These are phyloP conservation scores for Priceomyces melissophilus DNA, from an alignment of 805 yeast genomes.

Conservation along the genomic window DNA sequence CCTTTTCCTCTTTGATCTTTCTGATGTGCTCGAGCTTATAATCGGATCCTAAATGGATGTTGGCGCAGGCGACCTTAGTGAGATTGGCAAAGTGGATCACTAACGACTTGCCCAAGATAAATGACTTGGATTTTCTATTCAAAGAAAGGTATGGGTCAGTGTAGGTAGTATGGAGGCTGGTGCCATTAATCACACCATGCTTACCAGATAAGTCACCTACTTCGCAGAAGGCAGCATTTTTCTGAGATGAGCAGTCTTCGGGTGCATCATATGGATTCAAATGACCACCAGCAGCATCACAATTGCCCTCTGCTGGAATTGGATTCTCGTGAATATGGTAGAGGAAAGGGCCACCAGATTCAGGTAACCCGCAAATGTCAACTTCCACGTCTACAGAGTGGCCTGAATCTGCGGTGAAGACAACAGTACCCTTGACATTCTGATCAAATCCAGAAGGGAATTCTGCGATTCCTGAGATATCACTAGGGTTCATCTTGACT, in stretches of 20 bases:
- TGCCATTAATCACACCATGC: conserved; percentile 69
- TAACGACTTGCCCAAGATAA: conserved; percentile 55
- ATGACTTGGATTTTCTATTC: conserved; percentile 52
- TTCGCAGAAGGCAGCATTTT: conserved; percentile 56
- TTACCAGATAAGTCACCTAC: conserved; percentile 78
- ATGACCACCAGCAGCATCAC: conserved; percentile 54
- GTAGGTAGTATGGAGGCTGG: conserved; percentile 63
- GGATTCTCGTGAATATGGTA: conserved; percentile 65
- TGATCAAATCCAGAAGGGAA: conserved; percentile 44
- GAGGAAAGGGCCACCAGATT: conserved; percentile 61
- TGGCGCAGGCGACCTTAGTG: conserved; percentile 62
- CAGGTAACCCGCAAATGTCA: conserved; percentile 68
- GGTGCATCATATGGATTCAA: conserved; percentile 64
- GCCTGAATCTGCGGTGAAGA: conserved; percentile 54
- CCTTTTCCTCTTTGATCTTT: conserved; percentile 9
- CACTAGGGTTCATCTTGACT: conserved; percentile 46
- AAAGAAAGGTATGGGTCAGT: conserved; percentile 65
- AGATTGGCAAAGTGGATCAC: conserved; percentile 54
- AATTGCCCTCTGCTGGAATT: conserved; percentile 45
- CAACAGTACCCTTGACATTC: conserved; percentile 49
- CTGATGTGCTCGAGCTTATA: conserved; percentile 1
- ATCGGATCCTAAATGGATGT: conserved; percentile 36
- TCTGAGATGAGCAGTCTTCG: conserved; percentile 47
- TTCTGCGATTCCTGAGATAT: conserved; percentile 55
- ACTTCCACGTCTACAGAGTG: conserved; percentile 64